Base-by-base conservation (phyloP, 306 rosid genomes). In the Potentilla sterilis region DNA sequence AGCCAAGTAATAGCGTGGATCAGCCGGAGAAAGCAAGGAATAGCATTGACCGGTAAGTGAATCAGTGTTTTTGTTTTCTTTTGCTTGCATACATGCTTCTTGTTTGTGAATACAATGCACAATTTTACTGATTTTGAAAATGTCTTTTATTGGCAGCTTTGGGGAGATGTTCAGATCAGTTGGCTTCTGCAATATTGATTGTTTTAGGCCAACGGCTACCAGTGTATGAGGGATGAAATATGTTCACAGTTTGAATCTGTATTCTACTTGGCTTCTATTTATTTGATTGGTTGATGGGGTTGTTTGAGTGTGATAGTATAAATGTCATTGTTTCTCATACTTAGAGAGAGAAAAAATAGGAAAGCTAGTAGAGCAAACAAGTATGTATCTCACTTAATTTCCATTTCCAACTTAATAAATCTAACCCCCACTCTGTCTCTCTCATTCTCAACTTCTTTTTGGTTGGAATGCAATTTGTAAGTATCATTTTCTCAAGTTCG, bases 91-190 rank as follows among this genome's bases (percentile, higher is more conserved):
- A 21, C 49, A 74, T 69, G 24, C 21, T 61, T 21, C 54, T 6
- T 41, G n/a, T 24, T 44, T 19, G 37, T 55, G 37, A 73, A 59
- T 49, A 35, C 40, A 52, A 37, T 14, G 66, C 28, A 19, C 66
- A 67, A 42, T 75, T 54, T 69, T 59, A 14, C 86, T 90, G 67
- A 89, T 74, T 12, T 38, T 38, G 73, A 69, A 77, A 78, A 63
- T 73, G 49, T 35, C 18, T 81, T 75, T 54, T 78, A 83, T 35
- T 82, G 83, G 90, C 97, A 94, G 98, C 38, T 88, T 95, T 14
- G 98, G 98, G 6, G 86, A 79, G 76, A 95, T 95, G 88, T 93
- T 95, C 80, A 92, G 96, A 80, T 95, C 98, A 1, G 97, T 92
- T 74, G 79, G 96, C 62, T 89, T 95, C 57, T 90, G 96, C 97